phyloP scores from a whole-genome alignment of 345 rosid species.

The Camelina sativa region DNA sequence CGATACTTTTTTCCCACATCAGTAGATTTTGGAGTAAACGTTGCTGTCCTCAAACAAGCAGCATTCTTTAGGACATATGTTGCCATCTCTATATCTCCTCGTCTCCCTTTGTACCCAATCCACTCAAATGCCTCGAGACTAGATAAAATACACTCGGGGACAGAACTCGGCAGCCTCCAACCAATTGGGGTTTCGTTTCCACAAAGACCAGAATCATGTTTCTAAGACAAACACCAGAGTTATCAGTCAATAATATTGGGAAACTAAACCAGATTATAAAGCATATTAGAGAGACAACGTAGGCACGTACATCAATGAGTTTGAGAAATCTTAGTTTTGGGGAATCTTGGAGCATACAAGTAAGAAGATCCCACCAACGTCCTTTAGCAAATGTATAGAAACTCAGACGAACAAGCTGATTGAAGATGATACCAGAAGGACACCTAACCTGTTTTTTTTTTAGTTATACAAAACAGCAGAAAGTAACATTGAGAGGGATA shows the following conservation, averaged over 20 bases:
- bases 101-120: conserved; percentile 19
- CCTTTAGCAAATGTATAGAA: neutral
- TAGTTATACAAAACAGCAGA: neutral
- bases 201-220: neutral
- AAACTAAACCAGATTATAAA: conserved; percentile 1
- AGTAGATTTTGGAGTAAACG: conserved; percentile 11
- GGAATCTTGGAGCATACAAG: conserved; percentile 18
- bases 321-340: conserved; percentile 16
- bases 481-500: neutral
- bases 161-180: conserved; percentile 17
- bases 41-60: conserved; percentile 14
- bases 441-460: neutral
- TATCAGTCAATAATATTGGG: neutral
- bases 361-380: conserved; percentile 23
- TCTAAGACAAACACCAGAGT: conserved; percentile 13
- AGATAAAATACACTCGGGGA: neutral
- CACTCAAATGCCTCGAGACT: conserved; percentile 28
- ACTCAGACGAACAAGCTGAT: conserved; percentile 25
- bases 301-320: conserved; percentile 17
- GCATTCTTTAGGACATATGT: conserved; percentile 11
- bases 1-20: conserved; percentile 12
- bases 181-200: neutral
- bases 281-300: neutral
- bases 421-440: conserved; percentile 15
- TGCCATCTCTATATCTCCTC: conserved; percentile 12